Conservation (phyloP, 371 early-diverging fungal species). For the Zopfochytrium polystomum region DNA sequence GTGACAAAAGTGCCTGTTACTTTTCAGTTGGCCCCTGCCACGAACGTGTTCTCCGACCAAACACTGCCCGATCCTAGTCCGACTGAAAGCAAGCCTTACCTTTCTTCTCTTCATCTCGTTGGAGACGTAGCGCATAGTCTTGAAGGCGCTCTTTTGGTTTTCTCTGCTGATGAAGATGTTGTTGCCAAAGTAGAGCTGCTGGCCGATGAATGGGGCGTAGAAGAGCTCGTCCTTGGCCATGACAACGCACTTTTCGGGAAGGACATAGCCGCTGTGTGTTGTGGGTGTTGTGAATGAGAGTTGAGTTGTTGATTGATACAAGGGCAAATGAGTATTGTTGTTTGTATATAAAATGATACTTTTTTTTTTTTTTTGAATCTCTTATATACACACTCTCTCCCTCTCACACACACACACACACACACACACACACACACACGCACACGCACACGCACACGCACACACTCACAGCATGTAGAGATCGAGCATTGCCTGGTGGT, state of each 20-base stretch:
- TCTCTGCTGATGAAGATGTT: slow-evolving; percentile 88
- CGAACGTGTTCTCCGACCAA: background rate
- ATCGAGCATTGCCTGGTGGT: slow-evolving; percentile 87
- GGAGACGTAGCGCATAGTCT: slow-evolving; percentile 74
- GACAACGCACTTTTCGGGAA: slow-evolving; percentile 59
- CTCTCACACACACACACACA: too few relatives aligned
- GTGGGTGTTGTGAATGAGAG: too few relatives aligned
- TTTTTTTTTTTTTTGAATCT: too few relatives aligned
- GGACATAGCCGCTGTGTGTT: slow-evolving; percentile 65
- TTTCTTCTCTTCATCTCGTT: slow-evolving; percentile 69
- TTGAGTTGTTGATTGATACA: too few relatives aligned
- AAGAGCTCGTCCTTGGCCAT: slow-evolving; percentile 78
- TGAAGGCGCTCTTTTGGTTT: slow-evolving; percentile 73
- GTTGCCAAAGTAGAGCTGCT: slow-evolving; percentile 71
- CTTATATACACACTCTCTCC: too few relatives aligned
- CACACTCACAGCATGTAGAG: slow-evolving; percentile 8
- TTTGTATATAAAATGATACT: too few relatives aligned
- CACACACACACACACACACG: too few relatives aligned
- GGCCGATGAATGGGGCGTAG: slow-evolving; percentile 79
- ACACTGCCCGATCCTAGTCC: too few relatives aligned
- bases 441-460: too few relatives aligned
- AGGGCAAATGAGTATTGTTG: too few relatives aligned
- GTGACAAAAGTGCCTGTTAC: too few relatives aligned
- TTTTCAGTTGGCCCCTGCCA: background rate
- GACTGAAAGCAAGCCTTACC: slow-evolving; percentile 54